Evolutionary conservation across 768 basidiomycete species (phyloP), one percentile per base, ranked within the genome.

Genomic region (Pleurotus giganteus): DNA sequence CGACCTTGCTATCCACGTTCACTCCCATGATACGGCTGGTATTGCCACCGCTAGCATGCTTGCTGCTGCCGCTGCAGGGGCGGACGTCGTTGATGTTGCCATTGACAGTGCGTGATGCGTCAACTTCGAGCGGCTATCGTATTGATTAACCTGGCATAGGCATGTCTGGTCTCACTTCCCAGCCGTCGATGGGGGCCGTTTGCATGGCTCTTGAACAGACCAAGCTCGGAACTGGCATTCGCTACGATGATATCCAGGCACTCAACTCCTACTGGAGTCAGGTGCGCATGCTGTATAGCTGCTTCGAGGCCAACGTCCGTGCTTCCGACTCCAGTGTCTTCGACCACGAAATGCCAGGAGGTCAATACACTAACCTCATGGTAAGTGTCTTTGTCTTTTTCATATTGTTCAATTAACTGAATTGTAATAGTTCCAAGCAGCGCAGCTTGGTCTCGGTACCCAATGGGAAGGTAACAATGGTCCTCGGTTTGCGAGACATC

Each of bases 291-390:
- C 83, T 98, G 44, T 99, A 99, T 76, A 71, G 82, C 67, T 97
- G 94, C 77, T 99, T 99, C 77, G 97, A 98, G 71, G 97, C 97
- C 53, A 97, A 97, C 66, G 94, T 98, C 62, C 85, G 94, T 51
- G 92, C 94, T 23, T 95, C 94, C 50, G 97, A 98, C 69, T 97
- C 95, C 45, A 94, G 92, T 72, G 95, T 98, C 51, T 99, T 98
- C 70, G 94, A 94, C 66, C 96, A 98, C 72, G 95, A 97, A 74
- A 98, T 99, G 97, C 96, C 96, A 52, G 97, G 95, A 68, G 96
- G 95, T 42, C 93, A 94, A 69, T 94, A 93, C 69, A 94, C 92
- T 28, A 94, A 94, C 70, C 75, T 94, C 61, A 94, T 94, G 91
- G 91, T 93, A 67, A 47, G 81, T 62, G n/a, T 56, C 34, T 58